Conservation (phyloP, 2,329 filamentous ascomycete genomes). For the Spiromastix sp. region DNA sequence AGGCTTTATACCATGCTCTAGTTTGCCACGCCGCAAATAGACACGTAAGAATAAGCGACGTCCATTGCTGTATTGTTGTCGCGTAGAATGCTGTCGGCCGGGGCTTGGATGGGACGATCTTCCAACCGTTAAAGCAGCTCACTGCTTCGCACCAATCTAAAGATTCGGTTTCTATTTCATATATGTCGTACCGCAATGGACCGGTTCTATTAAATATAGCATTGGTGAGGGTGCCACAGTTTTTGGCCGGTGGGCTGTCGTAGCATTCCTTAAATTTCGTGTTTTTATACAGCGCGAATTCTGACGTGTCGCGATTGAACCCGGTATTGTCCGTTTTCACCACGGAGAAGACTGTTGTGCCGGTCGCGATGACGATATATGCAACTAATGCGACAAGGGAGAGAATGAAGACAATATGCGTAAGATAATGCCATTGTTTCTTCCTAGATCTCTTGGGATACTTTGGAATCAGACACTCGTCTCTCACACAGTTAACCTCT, state of each 20-base stretch:
- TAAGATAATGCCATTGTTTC: neutral
- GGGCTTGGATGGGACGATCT: neutral
- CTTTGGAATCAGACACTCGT: neutral
- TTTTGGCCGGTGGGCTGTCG: neutral
- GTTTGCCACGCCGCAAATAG: neutral
- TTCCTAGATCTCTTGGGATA: neutral
- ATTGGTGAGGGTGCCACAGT: neutral
- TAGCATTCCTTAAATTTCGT: neutral
- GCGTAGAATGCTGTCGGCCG: neutral
- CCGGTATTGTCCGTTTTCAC: neutral
- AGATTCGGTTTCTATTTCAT: neutral
- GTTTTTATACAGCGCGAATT: neutral
- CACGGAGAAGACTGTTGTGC: neutral
- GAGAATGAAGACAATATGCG: neutral
- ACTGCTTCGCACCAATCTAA: neutral
- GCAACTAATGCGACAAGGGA: too few relatives aligned
- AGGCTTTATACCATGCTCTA: neutral
- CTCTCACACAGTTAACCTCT: too few relatives aligned
- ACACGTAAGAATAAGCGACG: neutral
- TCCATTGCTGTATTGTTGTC: neutral
- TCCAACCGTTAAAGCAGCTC: neutral
- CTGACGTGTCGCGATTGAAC: neutral
- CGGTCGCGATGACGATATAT: neutral
- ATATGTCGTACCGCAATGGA: neutral
- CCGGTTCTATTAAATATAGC: neutral